Percentiles rank a stretch among this genome's conserved stretches.
Evolutionary conservation across 2,329 filamentous ascomycete species (phyloP).

Genomic region (Neonectria hederae): DNA sequence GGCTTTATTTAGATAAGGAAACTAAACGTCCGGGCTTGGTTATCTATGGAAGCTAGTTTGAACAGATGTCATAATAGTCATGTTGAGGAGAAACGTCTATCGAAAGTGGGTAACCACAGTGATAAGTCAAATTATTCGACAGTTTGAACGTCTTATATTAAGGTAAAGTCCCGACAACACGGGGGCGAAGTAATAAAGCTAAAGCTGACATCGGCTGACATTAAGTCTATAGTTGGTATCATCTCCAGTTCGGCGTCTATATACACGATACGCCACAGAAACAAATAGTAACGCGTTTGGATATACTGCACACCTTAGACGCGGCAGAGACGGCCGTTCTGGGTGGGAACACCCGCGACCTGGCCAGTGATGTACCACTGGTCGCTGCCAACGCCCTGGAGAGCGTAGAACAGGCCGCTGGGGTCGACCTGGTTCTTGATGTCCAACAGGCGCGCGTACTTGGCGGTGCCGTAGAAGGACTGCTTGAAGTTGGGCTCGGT

Average conservation of each 20-base stretch:
- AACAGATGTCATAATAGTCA: not conserved
- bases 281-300: not conserved
- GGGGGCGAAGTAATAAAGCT: not conserved
- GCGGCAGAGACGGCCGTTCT: constrained; percentile 36
- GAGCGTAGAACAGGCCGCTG: constrained; percentile 34
- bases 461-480: constrained; percentile 32
- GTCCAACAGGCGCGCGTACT: constrained; percentile 30
- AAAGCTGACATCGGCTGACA: not conserved
- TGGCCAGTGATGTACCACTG: constrained; percentile 34
- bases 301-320: constrained; percentile 1
- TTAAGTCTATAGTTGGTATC: not conserved
- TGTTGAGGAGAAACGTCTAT: not conserved
- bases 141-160: not conserved
- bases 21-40: not conserved
- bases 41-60: not conserved
- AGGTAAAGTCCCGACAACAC: not conserved
- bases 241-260: not conserved
- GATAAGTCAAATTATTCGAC: not conserved
- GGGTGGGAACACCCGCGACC: constrained; percentile 33
- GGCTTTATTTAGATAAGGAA: not conserved
- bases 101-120: not conserved
- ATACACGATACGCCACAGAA: not conserved
- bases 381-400: constrained; percentile 33
- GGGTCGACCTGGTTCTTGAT: constrained; percentile 36
- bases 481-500: constrained; percentile 38